These are phyloP conservation scores for Aspergillus ochraceus DNA, from an alignment of 2,329 filamentous ascomycete genomes.

Conservation along the genomic window DNA sequence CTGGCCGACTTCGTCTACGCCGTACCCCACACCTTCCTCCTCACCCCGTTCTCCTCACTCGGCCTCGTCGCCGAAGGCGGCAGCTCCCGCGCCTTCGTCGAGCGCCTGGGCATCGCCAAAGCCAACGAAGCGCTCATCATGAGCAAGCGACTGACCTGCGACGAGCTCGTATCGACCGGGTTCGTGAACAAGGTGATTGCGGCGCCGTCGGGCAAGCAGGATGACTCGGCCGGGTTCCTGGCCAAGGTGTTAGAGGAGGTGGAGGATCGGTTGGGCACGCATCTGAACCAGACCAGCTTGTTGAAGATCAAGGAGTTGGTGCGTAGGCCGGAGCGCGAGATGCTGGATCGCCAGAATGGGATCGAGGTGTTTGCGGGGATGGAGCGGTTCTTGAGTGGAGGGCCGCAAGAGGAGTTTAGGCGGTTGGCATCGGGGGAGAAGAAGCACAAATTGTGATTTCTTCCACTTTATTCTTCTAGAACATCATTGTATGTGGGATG, in stretches of 20 bases:
- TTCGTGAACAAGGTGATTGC: slow-evolving; percentile 84
- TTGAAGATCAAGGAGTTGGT: slow-evolving; percentile 83
- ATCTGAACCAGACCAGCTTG: slow-evolving; percentile 78
- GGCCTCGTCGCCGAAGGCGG: slow-evolving; percentile 90
- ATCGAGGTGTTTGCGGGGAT: slow-evolving; percentile 83
- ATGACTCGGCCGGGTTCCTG: slow-evolving; percentile 69
- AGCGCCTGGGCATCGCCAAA: slow-evolving; percentile 74
- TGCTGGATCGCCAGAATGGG: slow-evolving; percentile 74
- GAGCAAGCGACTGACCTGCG: slow-evolving; percentile 72
- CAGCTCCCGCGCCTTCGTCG: slow-evolving; percentile 74
- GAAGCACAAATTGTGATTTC: slow-evolving; percentile 78
- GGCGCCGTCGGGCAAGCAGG: slow-evolving; percentile 53
- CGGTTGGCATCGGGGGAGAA: slow-evolving; percentile 86
- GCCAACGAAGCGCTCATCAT: slow-evolving; percentile 94
- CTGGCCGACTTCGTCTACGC: slow-evolving; percentile 93
- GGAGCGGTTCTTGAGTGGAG: slow-evolving; percentile 73
- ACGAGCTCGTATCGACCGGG: slow-evolving; percentile 72
- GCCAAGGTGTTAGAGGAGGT: slow-evolving; percentile 74
- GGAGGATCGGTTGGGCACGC: slow-evolving; percentile 73
- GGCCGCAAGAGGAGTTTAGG: slow-evolving; percentile 85
- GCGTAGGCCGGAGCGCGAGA: slow-evolving; percentile 67
- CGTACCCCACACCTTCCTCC: slow-evolving; percentile 75
- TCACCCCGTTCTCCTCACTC: slow-evolving; percentile 88
- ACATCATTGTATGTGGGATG: too few species aligned
- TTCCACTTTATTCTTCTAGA: background rate